phyloP scores from a whole-genome alignment of 352 stramenopile genomes.

The Peronospora farinosa region DNA sequence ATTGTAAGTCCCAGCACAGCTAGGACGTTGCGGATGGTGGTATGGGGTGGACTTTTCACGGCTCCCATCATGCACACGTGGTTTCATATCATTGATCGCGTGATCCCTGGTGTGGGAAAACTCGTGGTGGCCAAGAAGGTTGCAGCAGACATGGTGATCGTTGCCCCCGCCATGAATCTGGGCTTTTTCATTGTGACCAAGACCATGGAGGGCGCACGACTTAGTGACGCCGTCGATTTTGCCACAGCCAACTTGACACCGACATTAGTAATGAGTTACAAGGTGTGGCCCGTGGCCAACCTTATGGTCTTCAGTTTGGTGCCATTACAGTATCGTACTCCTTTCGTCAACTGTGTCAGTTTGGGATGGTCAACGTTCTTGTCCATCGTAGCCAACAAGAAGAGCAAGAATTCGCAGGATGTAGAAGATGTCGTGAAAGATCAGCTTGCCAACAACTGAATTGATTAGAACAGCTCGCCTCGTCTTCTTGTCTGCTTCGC shows the following conservation, averaged over 20 bases:
- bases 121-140: conserved; percentile 38
- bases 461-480: conserved; percentile 1
- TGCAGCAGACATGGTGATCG: conserved; percentile 37
- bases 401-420: conserved; percentile 16
- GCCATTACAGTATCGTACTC: conserved; percentile 45
- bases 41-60: conserved; percentile 74
- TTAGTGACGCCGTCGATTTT: conserved; percentile 30
- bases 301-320: conserved; percentile 44
- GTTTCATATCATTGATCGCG: conserved; percentile 76
- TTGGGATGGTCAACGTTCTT: conserved; percentile 47
- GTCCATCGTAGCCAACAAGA: conserved; percentile 39
- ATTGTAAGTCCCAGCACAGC: conserved; percentile 23
- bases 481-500: neutral
- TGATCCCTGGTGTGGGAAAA: conserved; percentile 24
- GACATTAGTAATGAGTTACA: conserved; percentile 40
- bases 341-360: conserved; percentile 48
- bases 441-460: neutral
- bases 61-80: conserved; percentile 87
- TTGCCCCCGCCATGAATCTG: conserved; percentile 36
- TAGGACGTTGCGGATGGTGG: conserved; percentile 70
- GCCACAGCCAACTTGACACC: conserved; percentile 31
- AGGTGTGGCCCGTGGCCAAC: conserved; percentile 45
- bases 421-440: neutral
- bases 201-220: conserved; percentile 30
- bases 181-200: too few relatives aligned